Evolutionary conservation across 2,329 filamentous ascomycete genomes (phyloP).

Genomic region (Fusarium musae): DNA sequence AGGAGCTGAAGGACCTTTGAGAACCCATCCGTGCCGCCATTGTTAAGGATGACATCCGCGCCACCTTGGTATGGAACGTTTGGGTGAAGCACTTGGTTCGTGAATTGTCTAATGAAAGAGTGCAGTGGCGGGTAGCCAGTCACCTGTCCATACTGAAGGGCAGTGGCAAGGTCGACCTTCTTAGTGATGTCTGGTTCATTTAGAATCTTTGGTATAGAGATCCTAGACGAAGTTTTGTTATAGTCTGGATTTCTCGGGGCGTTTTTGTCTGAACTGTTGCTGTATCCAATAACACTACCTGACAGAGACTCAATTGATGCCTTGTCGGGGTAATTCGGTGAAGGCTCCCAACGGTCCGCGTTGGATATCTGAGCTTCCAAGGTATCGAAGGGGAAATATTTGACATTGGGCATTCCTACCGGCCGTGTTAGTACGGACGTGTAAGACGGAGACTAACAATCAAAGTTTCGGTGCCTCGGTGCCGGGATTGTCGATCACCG

Average conservation of each 20-base stretch:
- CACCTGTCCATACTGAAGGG: conserved; percentile 87
- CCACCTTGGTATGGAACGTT: conserved; percentile 81
- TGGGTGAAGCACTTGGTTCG: conserved; percentile 80
- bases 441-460: background rate
- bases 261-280: background rate
- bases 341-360: conserved; percentile 79
- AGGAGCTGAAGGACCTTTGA: conserved; percentile 81
- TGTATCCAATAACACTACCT: background rate
- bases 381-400: conserved; percentile 91
- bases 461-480: conserved; percentile 7
- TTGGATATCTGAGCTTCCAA: conserved; percentile 82
- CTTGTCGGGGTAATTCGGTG: conserved; percentile 66
- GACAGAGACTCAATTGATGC: conserved; percentile 8
- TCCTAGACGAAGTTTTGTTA: conserved; percentile 58
- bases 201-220: conserved; percentile 77
- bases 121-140: conserved; percentile 83
- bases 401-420: conserved; percentile 80
- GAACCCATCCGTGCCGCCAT: conserved; percentile 88
- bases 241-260: conserved; percentile 44
- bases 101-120: conserved; percentile 82
- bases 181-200: conserved; percentile 67
- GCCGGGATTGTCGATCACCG: background rate
- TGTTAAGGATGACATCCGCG: conserved; percentile 81
- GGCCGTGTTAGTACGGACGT: conserved; percentile 14
- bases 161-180: conserved; percentile 83